These are phyloP conservation scores for Neurospora hispaniola DNA, from an alignment of 495 filamentous ascomycete genomes.

Conservation along the genomic window DNA sequence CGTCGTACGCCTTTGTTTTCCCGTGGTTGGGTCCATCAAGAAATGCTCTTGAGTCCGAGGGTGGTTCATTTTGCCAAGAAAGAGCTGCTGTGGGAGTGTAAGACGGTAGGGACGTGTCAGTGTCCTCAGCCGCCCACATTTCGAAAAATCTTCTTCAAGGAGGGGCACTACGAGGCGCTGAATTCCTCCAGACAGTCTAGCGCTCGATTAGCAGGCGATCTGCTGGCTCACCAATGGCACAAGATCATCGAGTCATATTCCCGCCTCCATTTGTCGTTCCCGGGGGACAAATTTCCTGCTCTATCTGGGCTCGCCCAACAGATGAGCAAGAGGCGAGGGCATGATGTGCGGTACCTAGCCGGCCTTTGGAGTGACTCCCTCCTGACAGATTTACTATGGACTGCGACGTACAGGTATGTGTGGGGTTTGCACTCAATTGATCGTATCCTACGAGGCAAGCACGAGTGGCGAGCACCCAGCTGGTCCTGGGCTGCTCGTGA, in stretches of 20 bases:
- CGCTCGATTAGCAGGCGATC: background rate
- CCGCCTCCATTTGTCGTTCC: conserved; percentile 2
- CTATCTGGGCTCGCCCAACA: conserved; percentile 6
- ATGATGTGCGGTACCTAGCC: conserved; percentile 1
- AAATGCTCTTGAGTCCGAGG: background rate
- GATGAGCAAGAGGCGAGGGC: background rate
- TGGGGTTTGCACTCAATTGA: background rate
- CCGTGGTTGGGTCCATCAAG: conserved; percentile 3
- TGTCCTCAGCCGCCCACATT: background rate
- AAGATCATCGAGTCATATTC: conserved; percentile 9
- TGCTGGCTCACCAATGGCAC: conserved; percentile 4
- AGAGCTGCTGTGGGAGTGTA: conserved; percentile 6
- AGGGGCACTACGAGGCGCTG: background rate
- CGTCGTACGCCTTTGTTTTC: conserved; percentile 1
- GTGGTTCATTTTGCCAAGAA: background rate
- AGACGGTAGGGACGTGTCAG: background rate
- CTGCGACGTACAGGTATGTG: background rate
- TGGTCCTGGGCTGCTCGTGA: conserved; percentile 10
- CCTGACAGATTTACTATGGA: conserved; percentile 6
- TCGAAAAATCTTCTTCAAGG: background rate
- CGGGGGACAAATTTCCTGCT: conserved; percentile 4
- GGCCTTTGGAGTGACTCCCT: conserved; percentile 6
- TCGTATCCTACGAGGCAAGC: background rate
- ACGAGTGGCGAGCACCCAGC: conserved; percentile 5
- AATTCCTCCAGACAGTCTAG: background rate